Evolutionary conservation across 768 basidiomycete genomes (phyloP).

Genomic region (Agrocybe praecox): DNA sequence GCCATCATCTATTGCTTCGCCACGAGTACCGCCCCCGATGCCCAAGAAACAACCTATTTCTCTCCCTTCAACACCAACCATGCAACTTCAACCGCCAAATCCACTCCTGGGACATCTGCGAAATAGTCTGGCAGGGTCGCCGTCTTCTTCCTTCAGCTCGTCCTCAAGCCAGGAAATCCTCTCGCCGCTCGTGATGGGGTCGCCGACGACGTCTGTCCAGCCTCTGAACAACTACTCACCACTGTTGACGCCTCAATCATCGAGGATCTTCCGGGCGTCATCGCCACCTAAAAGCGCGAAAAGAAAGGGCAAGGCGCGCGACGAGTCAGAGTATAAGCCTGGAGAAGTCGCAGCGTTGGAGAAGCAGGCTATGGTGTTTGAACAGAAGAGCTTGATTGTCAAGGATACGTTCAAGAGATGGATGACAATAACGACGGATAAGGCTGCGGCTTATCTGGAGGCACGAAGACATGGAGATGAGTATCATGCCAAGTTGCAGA

Average conservation of each 20-base stretch:
- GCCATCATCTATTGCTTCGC: slow-evolving; percentile 24
- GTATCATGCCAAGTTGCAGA: slow-evolving; percentile 56
- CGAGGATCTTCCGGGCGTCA: slow-evolving; percentile 9
- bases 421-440: slow-evolving; percentile 45
- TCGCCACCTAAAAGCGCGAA: slow-evolving; percentile 17
- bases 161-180: slow-evolving; percentile 35
- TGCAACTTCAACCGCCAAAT: slow-evolving; percentile 27
- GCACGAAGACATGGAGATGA: slow-evolving; percentile 62
- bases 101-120: slow-evolving; percentile 35
- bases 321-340: slow-evolving; percentile 29
- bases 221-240: slow-evolving; percentile 30
- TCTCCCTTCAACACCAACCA: slow-evolving; percentile 47
- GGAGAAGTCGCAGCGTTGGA: slow-evolving; percentile 39
- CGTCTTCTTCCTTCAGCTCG: slow-evolving; percentile 21
- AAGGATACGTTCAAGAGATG: slow-evolving; percentile 46
- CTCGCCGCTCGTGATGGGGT: slow-evolving; percentile 42
- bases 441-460: slow-evolving; percentile 54
- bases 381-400: slow-evolving; percentile 39
- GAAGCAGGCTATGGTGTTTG: slow-evolving; percentile 44
- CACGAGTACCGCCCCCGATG: slow-evolving; percentile 39
- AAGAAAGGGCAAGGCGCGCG: slow-evolving; percentile 31
- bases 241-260: slow-evolving; percentile 19
- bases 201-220: slow-evolving; percentile 33
- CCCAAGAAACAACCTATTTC: slow-evolving; percentile 44
- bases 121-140: slow-evolving; percentile 1